These are phyloP conservation scores for Podospora tetraspora DNA, from an alignment of 495 filamentous ascomycete species.

Conservation along the genomic window DNA sequence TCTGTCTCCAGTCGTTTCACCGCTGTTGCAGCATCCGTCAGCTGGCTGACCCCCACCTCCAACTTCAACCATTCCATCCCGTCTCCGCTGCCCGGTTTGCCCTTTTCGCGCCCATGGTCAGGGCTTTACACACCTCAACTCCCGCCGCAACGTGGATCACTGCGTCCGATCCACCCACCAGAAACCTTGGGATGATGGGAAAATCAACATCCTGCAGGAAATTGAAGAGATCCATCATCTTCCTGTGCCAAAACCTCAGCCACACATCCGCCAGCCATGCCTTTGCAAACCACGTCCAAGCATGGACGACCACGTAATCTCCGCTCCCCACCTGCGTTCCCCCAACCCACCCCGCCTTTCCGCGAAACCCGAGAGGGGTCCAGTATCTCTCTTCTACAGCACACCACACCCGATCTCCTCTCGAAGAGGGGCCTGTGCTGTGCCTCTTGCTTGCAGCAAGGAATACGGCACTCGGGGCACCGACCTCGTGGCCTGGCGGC, in stretches of 20 bases:
- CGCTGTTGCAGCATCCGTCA: neutral
- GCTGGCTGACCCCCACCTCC: neutral
- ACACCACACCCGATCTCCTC: neutral
- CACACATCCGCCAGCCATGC: neutral
- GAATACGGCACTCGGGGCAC: neutral
- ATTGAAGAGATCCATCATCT: neutral
- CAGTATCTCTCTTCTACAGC: too few relatives aligned
- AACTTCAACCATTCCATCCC: neutral
- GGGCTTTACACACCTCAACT: neutral
- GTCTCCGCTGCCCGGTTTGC: neutral
- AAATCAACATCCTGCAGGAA: neutral
- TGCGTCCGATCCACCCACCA: neutral
- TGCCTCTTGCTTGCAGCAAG: neutral
- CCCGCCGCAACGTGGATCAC: neutral
- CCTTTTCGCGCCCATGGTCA: neutral
- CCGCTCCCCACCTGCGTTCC: neutral
- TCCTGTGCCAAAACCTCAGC: neutral
- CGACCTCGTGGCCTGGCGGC: neutral
- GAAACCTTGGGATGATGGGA: neutral
- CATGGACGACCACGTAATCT: constrained; percentile 9
- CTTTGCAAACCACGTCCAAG: neutral
- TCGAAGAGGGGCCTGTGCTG: neutral
- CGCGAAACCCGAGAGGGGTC: neutral
- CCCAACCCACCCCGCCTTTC: constrained; percentile 15
- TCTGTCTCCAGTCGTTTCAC: neutral